These are phyloP conservation scores for Pichia sp. DNA, from an alignment of 1,139 yeast species.

Conservation along the genomic window DNA sequence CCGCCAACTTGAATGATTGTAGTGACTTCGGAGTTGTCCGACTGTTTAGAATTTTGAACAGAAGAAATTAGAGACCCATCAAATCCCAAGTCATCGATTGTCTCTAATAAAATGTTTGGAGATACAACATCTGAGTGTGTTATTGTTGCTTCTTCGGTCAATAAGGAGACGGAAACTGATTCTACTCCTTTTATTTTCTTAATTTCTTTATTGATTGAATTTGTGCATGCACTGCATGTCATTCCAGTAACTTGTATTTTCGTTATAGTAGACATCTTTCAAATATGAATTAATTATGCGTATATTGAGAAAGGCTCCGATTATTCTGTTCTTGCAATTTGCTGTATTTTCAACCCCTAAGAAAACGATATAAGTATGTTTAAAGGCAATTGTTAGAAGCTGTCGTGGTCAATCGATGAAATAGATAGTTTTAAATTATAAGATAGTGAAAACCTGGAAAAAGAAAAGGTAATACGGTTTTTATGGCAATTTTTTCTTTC, in stretches of 20 bases:
- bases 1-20: slow-evolving; percentile 38
- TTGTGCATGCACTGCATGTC: slow-evolving; percentile 82
- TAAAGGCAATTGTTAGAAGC: no score
- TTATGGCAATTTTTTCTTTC: no score
- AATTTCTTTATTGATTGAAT: slow-evolving; percentile 53
- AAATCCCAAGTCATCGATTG: slow-evolving; percentile 71
- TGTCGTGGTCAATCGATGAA: no score
- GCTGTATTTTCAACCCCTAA: no score
- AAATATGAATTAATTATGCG: no score
- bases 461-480: no score
- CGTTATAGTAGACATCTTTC: slow-evolving; percentile 15
- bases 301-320: no score
- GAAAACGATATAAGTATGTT: no score
- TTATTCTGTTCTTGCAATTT: no score
- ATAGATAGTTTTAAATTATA: no score
- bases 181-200: slow-evolving; percentile 41
- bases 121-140: slow-evolving; percentile 35
- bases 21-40: not conserved
- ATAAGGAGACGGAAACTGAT: slow-evolving; percentile 54
- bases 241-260: slow-evolving; percentile 45
- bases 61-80: slow-evolving; percentile 32
- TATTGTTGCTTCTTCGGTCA: slow-evolving; percentile 65
- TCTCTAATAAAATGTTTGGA: slow-evolving; percentile 36
- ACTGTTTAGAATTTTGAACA: slow-evolving; percentile 1
- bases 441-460: no score